These are phyloP conservation scores for Hebeloma cylindrosporum DNA, from an alignment of 768 basidiomycete species.

Conservation along the genomic window DNA sequence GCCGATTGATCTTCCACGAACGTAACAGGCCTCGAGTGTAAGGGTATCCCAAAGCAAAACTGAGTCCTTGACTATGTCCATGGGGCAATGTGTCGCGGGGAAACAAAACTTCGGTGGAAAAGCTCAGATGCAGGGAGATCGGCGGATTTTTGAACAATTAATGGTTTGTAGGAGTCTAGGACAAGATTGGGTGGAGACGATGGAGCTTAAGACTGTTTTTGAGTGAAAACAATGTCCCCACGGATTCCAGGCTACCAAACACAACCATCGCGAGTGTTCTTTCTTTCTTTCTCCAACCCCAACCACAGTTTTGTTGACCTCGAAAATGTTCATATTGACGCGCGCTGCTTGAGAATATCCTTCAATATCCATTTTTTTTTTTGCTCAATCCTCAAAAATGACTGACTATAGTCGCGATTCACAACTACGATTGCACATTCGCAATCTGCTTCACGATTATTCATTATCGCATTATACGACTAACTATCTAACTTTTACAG, in stretches of 20 bases:
- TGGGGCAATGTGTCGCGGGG: too few relatives aligned
- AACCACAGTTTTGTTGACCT: background rate
- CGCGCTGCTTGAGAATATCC: too few relatives aligned
- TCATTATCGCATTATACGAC: constrained; percentile 50
- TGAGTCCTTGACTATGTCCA: constrained; percentile 69
- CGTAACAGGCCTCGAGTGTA: constrained; percentile 68
- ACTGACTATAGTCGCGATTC: constrained; percentile 21
- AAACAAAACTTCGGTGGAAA: background rate
- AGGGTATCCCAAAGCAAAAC: constrained; percentile 26
- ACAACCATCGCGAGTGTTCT: constrained; percentile 2
- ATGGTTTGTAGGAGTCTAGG: background rate
- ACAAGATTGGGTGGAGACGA: background rate
- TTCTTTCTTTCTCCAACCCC: background rate
- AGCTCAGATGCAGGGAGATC: background rate
- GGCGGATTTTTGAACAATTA: background rate
- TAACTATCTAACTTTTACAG: constrained; percentile 56
- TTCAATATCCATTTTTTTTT: background rate
- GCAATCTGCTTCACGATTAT: constrained; percentile 54
- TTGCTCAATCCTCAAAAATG: background rate
- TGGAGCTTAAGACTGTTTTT: constrained; percentile 3
- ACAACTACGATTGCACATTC: constrained; percentile 47
- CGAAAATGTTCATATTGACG: background rate
- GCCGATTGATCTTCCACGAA: constrained; percentile 60
- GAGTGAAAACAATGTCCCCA: constrained; percentile 14
- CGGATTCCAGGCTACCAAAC: constrained; percentile 12